Evolutionary conservation across 2,329 filamentous ascomycete species (phyloP), one percentile per base, ranked within the genome.

Genomic region (Parascedosporium putredinis): DNA sequence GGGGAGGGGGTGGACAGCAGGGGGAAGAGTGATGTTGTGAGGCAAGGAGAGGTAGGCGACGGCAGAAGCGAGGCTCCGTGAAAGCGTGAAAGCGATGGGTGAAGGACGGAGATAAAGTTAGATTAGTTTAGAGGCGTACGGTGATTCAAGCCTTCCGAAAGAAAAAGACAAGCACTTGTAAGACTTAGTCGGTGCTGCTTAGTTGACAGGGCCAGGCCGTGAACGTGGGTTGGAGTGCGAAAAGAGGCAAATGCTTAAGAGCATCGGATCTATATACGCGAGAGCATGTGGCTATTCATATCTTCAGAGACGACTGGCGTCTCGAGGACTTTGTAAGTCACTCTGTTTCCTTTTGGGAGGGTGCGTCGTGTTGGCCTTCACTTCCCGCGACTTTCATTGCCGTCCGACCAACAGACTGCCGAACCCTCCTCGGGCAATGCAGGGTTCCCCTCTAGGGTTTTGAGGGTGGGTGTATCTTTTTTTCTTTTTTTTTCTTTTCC

Each of bases 261-360:
- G 38, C 16, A 10, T 42, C 38, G 38, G 38, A 42, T 20, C 38
- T 42, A 42, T 42, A 42, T 42, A 42, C 38, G 38, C 38, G 38
- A 42, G 27, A 12, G 27, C 12, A 31, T 31, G 27, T n/a, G n/a
- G n/a, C n/a, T n/a, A n/a, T n/a, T n/a, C n/a, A n/a, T n/a, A n/a
- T n/a, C n/a, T n/a, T n/a, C n/a, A n/a, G 27, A 7, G 7, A 31
- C 7, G 27, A 31, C 6, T 12, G 12, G 27, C 7, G 27, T 31
- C 7, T 7, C 27, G 7, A 31, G 27, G 27, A n/a, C n/a, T n/a
- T 31, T 31, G 27, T 12, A 31, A 12, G 27, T 31, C 27, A 31
- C 27, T 31, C 27, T 31, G 27, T 31, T 6, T 31, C 27, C 27
- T 31, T 12, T n/a, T n/a, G n/a, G n/a, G 27, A 31, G 27, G 27